Percentiles rank a stretch among this genome's conserved stretches.
Conservation (phyloP, 176 grass and related monocot genomes). For the Tuctoria greenei region DNA sequence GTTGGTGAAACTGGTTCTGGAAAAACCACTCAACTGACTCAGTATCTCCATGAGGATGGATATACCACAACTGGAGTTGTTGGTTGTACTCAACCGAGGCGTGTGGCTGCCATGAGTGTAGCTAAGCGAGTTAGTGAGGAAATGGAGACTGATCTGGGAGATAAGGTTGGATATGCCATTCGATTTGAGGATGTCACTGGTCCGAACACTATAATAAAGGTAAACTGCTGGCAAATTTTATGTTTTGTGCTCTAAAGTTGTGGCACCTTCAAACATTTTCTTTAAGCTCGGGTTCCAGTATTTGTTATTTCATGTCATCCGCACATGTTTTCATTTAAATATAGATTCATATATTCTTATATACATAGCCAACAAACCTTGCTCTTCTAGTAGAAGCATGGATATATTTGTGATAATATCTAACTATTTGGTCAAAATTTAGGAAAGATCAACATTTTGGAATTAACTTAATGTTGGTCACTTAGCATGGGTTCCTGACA, state of each 20-base stretch:
- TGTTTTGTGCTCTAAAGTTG: not conserved
- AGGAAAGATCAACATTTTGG: not conserved
- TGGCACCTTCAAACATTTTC: not conserved
- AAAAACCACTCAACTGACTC: conserved; percentile 94
- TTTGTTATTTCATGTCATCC: conserved; percentile 27
- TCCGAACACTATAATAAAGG: conserved; percentile 91
- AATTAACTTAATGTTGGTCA: not conserved
- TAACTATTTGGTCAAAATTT: conserved; percentile 11
- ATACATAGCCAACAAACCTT: conserved; percentile 6
- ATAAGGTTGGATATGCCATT: conserved; percentile 96
- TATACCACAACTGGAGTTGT: conserved; percentile 74
- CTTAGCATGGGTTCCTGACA: conserved; percentile 20
- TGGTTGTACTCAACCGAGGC: conserved; percentile 97
- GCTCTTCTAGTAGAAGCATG: not conserved
- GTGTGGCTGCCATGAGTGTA: conserved; percentile 99
- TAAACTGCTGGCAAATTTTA: conserved; percentile 21
- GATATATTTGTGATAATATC: conserved; percentile 9
- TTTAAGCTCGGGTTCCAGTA: not conserved
- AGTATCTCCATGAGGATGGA: conserved; percentile 97
- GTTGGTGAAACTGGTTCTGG: conserved; percentile 99
- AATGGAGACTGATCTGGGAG: conserved; percentile 93
- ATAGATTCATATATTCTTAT: not conserved
- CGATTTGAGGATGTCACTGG: conserved; percentile 95
- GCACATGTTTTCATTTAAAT: conserved; percentile 7
- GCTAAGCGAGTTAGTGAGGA: conserved; percentile 96